A percentile compares a stretch with the other conserved stretches of the same genome.
phyloP scores from a whole-genome alignment of 208 protist genomes.

The Wallacemonas collosoma region DNA sequence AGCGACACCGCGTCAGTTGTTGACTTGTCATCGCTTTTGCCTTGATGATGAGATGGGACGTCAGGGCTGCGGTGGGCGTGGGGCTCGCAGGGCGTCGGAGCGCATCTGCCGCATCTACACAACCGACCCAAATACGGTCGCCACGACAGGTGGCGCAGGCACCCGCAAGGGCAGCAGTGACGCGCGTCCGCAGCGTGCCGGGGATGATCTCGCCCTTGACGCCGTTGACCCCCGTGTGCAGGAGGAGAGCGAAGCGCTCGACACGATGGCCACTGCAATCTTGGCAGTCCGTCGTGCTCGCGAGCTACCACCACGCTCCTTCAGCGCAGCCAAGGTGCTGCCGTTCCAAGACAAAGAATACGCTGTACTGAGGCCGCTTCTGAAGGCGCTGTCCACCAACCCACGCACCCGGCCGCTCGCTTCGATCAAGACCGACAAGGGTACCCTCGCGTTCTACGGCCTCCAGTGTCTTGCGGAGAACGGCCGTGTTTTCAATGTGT shows the following conservation, averaged over 20 bases:
- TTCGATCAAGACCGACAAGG: constrained; percentile 36
- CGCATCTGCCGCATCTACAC: constrained; percentile 1
- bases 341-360: constrained; percentile 79
- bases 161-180: not conserved
- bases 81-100: not conserved
- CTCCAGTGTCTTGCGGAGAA: constrained; percentile 82
- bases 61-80: not conserved
- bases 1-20: constrained; percentile 19
- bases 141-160: too few relatives aligned
- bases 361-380: constrained; percentile 69
- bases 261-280: constrained; percentile 26
- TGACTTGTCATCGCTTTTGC: not conserved
- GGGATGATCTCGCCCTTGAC: constrained; percentile 14
- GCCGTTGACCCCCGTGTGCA: constrained; percentile 20
- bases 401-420: constrained; percentile 60
- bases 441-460: constrained; percentile 70
- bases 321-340: constrained; percentile 78
- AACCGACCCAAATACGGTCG: not conserved
- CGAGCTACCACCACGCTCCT: constrained; percentile 42
- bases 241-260: constrained; percentile 13
- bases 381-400: constrained; percentile 78
- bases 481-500: constrained; percentile 79
- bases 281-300: constrained; percentile 33
- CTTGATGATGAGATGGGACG: not conserved
- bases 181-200: constrained; percentile 20